Evolutionary conservation across 805 yeast genomes (phyloP).

Genomic region (Monosporozyma solicola): DNA sequence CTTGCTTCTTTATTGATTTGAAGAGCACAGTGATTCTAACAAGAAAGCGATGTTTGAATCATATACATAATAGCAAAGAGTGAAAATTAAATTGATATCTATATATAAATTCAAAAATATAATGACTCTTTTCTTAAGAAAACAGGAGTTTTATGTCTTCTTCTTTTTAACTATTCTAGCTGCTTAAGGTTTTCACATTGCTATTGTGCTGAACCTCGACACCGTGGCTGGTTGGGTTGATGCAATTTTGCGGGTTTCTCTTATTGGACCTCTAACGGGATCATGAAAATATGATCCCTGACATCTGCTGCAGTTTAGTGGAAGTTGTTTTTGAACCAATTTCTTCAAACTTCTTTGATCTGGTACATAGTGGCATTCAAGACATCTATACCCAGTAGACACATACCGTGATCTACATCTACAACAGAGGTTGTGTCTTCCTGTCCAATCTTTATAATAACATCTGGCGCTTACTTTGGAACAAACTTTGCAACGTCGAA

Average conservation of each 20-base stretch:
- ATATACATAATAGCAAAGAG: too few relatives aligned
- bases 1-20: too few relatives aligned
- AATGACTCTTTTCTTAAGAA: too few relatives aligned
- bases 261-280: conserved; percentile 13
- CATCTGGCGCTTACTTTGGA: conserved; percentile 17
- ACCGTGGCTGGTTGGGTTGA: background rate
- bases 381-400: conserved; percentile 19
- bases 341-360: conserved; percentile 15
- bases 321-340: conserved; percentile 10
- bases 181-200: background rate
- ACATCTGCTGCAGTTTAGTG: conserved; percentile 8
- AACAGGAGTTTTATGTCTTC: background rate
- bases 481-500: conserved; percentile 21
- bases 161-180: background rate
- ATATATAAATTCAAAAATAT: too few relatives aligned
- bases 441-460: conserved; percentile 23
- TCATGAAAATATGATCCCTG: conserved; percentile 12
- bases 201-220: background rate
- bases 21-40: too few relatives aligned
- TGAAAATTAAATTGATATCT: too few relatives aligned
- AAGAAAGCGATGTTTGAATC: too few relatives aligned
- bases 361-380: conserved; percentile 20
- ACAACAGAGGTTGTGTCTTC: conserved; percentile 17
- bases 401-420: conserved; percentile 22
- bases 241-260: background rate